A percentile compares a stretch with the other conserved stretches of the same genome.
These are phyloP conservation scores for Ceratocystis ficicola DNA, from an alignment of 2,329 filamentous ascomycete species.

Conservation along the genomic window DNA sequence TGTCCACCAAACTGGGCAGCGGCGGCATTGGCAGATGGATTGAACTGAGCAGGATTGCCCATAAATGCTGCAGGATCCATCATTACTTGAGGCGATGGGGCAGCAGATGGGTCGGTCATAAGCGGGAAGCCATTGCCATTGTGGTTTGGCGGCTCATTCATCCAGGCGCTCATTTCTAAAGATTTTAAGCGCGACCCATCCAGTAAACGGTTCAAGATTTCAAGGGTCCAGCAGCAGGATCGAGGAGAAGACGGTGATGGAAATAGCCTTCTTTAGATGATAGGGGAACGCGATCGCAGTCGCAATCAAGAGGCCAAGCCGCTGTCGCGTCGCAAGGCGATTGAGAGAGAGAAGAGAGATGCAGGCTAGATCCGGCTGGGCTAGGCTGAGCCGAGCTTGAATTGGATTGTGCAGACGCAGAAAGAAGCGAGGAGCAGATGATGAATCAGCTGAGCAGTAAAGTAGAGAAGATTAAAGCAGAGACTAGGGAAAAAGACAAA, in stretches of 20 bases:
- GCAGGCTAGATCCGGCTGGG: not conserved
- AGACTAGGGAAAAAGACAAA: not conserved
- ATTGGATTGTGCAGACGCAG: not conserved
- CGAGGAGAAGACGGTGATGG: not conserved
- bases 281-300: not conserved
- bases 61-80: conserved; percentile 53
- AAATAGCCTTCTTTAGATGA: not conserved
- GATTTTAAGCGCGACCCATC: not conserved
- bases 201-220: not conserved
- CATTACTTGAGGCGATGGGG: conserved; percentile 38
- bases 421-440: not conserved
- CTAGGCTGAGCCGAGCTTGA: not conserved
- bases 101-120: conserved; percentile 48
- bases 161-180: conserved; percentile 52
- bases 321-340: conserved; percentile 2
- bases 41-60: conserved; percentile 46
- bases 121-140: conserved; percentile 58
- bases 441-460: not conserved
- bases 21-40: conserved; percentile 29
- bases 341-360: not conserved
- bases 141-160: conserved; percentile 58
- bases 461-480: not conserved
- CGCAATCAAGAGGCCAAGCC: not conserved
- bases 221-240: not conserved
- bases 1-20: conserved; percentile 46